A percentile compares a stretch with the other conserved stretches of the same genome.
Evolutionary conservation across 371 early-diverging fungal genomes (phyloP).

Genomic region (Apophysomyces trapeziformis): DNA sequence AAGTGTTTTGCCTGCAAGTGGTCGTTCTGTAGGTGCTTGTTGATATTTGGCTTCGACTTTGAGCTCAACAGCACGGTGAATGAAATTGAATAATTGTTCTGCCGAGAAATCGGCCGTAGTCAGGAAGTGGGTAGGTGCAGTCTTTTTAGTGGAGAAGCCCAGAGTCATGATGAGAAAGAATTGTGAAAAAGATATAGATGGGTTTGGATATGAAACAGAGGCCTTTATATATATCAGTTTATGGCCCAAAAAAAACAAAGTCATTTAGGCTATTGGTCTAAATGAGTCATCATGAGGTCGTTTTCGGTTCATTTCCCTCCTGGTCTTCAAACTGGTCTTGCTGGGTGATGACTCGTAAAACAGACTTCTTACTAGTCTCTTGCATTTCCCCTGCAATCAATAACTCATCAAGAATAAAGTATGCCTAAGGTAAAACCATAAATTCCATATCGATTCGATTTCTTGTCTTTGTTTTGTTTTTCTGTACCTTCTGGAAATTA

Average conservation of each 20-base stretch:
- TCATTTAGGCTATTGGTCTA: not conserved
- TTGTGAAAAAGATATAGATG: not conserved
- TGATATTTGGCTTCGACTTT: slow-evolving; percentile 40
- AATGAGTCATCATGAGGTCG: slow-evolving; percentile 14
- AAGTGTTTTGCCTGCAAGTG: slow-evolving; percentile 71
- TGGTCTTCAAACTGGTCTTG: slow-evolving; percentile 78
- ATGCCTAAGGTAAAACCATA: slow-evolving; percentile 74
- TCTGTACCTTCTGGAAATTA: slow-evolving; percentile 80
- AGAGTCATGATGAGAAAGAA: slow-evolving; percentile 37
- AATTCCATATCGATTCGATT: slow-evolving; percentile 83
- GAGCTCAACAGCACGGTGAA: slow-evolving; percentile 37
- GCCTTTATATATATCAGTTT: not conserved
- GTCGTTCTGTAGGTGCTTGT: slow-evolving; percentile 42
- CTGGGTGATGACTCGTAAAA: slow-evolving; percentile 74
- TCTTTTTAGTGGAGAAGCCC: not conserved
- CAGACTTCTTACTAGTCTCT: slow-evolving; percentile 83
- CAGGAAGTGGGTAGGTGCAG: slow-evolving; percentile 35
- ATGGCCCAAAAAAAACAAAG: too few relatives aligned
- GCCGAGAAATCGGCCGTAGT: slow-evolving; percentile 43
- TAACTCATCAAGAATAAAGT: slow-evolving; percentile 86
- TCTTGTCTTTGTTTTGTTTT: slow-evolving; percentile 78
- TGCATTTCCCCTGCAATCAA: slow-evolving; percentile 85
- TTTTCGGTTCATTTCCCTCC: slow-evolving; percentile 68
- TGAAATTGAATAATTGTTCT: slow-evolving; percentile 36
- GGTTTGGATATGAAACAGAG: not conserved